Evolutionary conservation across 768 basidiomycete genomes (phyloP), one percentile per base, ranked within the genome.

Genomic region (Rhodotorula toruloides): DNA sequence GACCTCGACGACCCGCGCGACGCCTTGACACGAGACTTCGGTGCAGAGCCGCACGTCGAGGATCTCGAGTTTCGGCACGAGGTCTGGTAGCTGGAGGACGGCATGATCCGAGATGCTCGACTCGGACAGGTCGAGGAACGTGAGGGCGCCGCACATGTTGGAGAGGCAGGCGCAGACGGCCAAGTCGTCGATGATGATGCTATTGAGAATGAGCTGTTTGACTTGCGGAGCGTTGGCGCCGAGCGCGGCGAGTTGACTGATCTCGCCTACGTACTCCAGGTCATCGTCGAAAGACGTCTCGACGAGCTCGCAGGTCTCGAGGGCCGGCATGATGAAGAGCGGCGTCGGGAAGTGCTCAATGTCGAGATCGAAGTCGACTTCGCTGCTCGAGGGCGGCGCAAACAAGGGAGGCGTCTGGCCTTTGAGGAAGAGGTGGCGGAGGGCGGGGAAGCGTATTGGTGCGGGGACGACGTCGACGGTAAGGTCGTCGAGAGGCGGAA

Each of bases 1-100:
- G 31, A 61, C 58, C 54, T 71, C 65, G 62, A 67, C 70, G 36
- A 55, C 34, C 14, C 70, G 61, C 19, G 70, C 70, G 43, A 67
- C 61, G 36, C 61, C 58, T 25, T 66, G 65, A 19, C 43, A 52
- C 6, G 58, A 27, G 25, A 67, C 49, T 6, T 61, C 46, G 21
- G 17, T 10, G 37, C 60, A 67, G 3, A 0, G 0, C 21, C 61
- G 62, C 5, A 71, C 65, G 59, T 71, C 63, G 61, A 71, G 65
- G 4, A 25, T 11, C 31, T 46, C 14, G 32, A 71, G 54, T 1
- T 1, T 3, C 13, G 70, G 70, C 8, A 34, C 29, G 58, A 71
- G 27, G 21, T 53, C 8, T 4, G 65, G 62, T 1, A 71, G 58
- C 2, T 44, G 39, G n/a, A 48, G 48, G 62, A 71, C 25, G 44